Evolutionary conservation across 2,329 filamentous ascomycete genomes (phyloP).

Genomic region (Calycina herbarum): DNA sequence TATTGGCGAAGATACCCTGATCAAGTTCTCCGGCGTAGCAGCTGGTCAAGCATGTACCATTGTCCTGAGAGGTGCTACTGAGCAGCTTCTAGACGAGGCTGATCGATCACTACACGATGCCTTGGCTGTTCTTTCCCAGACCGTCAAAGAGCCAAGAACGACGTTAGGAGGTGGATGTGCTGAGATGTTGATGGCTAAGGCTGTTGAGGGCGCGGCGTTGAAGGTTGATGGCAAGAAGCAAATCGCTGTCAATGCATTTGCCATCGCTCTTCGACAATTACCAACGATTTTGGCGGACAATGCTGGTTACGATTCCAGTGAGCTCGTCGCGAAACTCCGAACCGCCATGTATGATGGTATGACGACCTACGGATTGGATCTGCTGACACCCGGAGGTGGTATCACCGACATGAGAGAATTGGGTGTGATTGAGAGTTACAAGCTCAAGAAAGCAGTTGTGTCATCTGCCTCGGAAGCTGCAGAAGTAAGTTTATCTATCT

Average conservation of each 20-base stretch:
- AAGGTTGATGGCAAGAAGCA: conserved; percentile 97
- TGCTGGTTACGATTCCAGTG: conserved; percentile 91
- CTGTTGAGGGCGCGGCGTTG: conserved; percentile 88
- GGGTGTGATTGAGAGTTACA: conserved; percentile 96
- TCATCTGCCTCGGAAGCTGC: conserved; percentile 94
- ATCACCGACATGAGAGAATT: conserved; percentile 95
- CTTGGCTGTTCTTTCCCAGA: conserved; percentile 93
- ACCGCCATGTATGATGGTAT: conserved; percentile 95
- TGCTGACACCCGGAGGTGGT: conserved; percentile 85
- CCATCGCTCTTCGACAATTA: conserved; percentile 83
- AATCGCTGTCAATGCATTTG: conserved; percentile 87
- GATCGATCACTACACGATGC: conserved; percentile 96
- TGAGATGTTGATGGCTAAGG: conserved; percentile 99
- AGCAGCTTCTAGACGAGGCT: conserved; percentile 94
- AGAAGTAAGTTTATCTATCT: conserved; percentile 63
- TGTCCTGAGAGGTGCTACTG: conserved; percentile 91
- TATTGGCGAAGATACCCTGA: conserved; percentile 95
- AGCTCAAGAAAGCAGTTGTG: conserved; percentile 97
- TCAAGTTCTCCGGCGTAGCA: conserved; percentile 95
- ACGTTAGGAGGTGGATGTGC: conserved; percentile 94
- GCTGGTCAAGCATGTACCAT: conserved; percentile 95
- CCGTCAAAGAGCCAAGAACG: conserved; percentile 88
- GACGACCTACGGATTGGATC: conserved; percentile 86
- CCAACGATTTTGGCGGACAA: conserved; percentile 98
- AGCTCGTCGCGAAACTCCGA: conserved; percentile 85